A percentile compares a stretch with the other conserved stretches of the same genome.
These are phyloP conservation scores for Mentha longifolia DNA, from an alignment of 257 asterid genomes.

Conservation along the genomic window DNA sequence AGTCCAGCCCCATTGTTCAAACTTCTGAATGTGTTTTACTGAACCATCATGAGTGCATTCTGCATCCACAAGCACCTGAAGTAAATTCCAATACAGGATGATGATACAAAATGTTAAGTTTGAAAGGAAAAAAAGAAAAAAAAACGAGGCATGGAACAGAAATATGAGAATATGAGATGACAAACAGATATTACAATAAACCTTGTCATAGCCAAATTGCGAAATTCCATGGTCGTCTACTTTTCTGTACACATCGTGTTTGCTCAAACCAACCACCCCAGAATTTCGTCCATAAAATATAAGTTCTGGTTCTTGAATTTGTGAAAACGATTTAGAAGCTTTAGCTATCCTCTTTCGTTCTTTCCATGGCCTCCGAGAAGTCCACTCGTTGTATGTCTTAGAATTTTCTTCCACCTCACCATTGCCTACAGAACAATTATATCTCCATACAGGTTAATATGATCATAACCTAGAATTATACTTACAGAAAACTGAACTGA, in stretches of 20 bases:
- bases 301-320: constrained; percentile 77
- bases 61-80: constrained; percentile 95
- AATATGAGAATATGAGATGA: constrained; percentile 10
- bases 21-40: constrained; percentile 83
- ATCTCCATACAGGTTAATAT: constrained; percentile 23
- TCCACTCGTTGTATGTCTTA: constrained; percentile 74
- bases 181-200: constrained; percentile 14
- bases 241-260: constrained; percentile 48
- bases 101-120: constrained; percentile 1
- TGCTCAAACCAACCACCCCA: constrained; percentile 83
- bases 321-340: constrained; percentile 43
- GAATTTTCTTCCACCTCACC: constrained; percentile 36
- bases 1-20: constrained; percentile 98
- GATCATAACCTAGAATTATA: constrained; percentile 22
- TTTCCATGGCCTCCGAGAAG: constrained; percentile 74
- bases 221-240: constrained; percentile 43
- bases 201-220: constrained; percentile 86
- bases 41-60: constrained; percentile 99
- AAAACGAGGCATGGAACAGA: constrained; percentile 8
- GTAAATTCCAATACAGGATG: constrained; percentile 32
- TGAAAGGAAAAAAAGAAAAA: constrained; percentile 4
- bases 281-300: constrained; percentile 74
- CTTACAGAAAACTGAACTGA: constrained; percentile 3
- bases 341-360: constrained; percentile 75
- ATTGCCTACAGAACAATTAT: constrained; percentile 37